Percentiles rank a stretch among this genome's conserved stretches.
Conservation (phyloP, 2,329 filamentous ascomycete genomes). For the Dactylellina sp. region DNA sequence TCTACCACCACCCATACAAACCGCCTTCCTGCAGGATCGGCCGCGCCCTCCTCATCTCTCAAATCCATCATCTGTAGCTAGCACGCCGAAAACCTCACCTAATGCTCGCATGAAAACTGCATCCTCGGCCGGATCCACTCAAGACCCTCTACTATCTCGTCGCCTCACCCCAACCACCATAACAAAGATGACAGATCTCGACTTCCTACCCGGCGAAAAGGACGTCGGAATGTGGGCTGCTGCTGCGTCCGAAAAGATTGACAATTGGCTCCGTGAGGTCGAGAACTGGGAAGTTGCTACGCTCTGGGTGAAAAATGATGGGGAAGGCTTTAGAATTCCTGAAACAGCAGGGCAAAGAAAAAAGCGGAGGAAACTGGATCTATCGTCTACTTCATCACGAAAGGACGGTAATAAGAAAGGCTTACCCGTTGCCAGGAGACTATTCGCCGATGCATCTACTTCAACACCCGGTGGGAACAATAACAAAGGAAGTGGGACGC, state of each 20-base stretch:
- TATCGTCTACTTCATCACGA: background rate
- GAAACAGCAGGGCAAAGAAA: slow-evolving; percentile 71
- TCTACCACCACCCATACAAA: background rate
- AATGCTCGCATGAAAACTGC: slow-evolving; percentile 50
- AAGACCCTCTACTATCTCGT: slow-evolving; percentile 58
- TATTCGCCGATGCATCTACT: slow-evolving; percentile 60
- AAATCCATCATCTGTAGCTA: background rate
- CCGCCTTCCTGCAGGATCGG: slow-evolving; percentile 1
- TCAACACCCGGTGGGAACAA: background rate
- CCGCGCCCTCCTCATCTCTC: slow-evolving; percentile 4
- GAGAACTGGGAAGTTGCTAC: slow-evolving; percentile 68
- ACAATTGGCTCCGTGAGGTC: slow-evolving; percentile 81
- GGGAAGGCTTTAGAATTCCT: slow-evolving; percentile 61
- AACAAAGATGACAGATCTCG: slow-evolving; percentile 57
- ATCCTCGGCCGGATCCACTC: slow-evolving; percentile 38
- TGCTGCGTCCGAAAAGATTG: slow-evolving; percentile 76
- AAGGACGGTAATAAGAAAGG: background rate
- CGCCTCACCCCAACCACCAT: slow-evolving; percentile 59
- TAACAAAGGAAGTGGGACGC: background rate
- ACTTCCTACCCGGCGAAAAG: slow-evolving; percentile 68
- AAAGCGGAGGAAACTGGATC: slow-evolving; percentile 64
- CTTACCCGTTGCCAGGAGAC: slow-evolving; percentile 28
- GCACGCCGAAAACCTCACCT: slow-evolving; percentile 56
- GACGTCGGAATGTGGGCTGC: slow-evolving; percentile 79
- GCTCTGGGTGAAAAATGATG: slow-evolving; percentile 64